phyloP scores from a whole-genome alignment of 805 yeast species.

The Wickerhamiella azymoides region DNA sequence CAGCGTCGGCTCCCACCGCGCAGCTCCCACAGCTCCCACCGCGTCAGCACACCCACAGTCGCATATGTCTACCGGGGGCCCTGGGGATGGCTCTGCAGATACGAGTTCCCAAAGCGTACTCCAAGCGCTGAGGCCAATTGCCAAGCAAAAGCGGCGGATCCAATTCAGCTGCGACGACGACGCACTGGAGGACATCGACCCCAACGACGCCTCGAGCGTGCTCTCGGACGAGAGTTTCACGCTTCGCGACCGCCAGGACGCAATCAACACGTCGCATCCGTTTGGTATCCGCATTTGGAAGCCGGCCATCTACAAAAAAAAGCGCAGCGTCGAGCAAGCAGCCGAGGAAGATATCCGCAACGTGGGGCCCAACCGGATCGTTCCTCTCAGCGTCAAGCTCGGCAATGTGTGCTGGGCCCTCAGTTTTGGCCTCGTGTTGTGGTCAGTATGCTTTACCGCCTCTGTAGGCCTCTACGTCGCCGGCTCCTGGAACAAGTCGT shows the following conservation, averaged over 20 bases:
- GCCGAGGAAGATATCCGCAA: slow-evolving; percentile 72
- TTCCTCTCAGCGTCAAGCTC: slow-evolving; percentile 47
- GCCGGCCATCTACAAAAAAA: slow-evolving; percentile 89
- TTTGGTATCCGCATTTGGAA: slow-evolving; percentile 98
- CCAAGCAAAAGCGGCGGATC: slow-evolving; percentile 5
- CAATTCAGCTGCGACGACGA: slow-evolving; percentile 15
- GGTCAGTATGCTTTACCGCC: slow-evolving; percentile 37
- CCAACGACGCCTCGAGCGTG: slow-evolving; percentile 19
- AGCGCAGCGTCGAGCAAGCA: slow-evolving; percentile 76
- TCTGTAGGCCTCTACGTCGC: slow-evolving; percentile 24
- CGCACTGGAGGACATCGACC: slow-evolving; percentile 11
- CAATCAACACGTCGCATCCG: slow-evolving; percentile 93
- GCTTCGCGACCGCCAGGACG: slow-evolving; percentile 82
- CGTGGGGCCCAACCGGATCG: slow-evolving; percentile 32
- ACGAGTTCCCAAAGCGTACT: not conserved
- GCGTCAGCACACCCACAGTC: too few species aligned
- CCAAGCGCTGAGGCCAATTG: not conserved
- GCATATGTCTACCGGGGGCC: not conserved
- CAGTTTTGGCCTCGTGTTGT: slow-evolving; percentile 56
- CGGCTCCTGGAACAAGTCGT: slow-evolving; percentile 30
- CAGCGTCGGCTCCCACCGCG: too few species aligned
- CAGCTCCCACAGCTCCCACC: too few species aligned
- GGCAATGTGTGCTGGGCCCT: slow-evolving; percentile 64
- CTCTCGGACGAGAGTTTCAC: slow-evolving; percentile 71
- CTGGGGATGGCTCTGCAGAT: not conserved